phyloP scores from a whole-genome alignment of 208 protist genomes.

The Trypanosomatidae sp. region DNA sequence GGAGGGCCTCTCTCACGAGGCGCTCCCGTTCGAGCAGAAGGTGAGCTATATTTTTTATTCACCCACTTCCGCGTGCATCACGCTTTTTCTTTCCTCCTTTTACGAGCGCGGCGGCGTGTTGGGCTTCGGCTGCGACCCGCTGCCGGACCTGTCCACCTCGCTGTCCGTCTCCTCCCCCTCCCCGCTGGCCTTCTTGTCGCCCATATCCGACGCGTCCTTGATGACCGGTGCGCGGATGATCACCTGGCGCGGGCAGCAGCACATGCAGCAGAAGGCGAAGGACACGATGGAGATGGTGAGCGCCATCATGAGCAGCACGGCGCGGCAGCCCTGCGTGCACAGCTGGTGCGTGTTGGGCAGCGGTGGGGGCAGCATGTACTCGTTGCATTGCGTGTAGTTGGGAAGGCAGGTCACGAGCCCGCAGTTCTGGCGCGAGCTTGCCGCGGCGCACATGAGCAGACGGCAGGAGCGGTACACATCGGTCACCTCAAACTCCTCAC shows the following conservation, averaged over 20 bases:
- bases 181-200: too few species aligned
- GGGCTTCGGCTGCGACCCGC: too few species aligned
- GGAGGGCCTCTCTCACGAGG: too few species aligned
- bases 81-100: too few species aligned
- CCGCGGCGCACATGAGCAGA: slow-evolving; percentile 40
- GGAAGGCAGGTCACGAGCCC: slow-evolving; percentile 60
- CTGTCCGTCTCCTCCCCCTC: too few species aligned
- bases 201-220: too few species aligned
- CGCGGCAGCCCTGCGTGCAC: slow-evolving; percentile 65
- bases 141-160: too few species aligned
- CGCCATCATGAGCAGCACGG: slow-evolving; percentile 54
- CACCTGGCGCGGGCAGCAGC: slow-evolving; percentile 49
- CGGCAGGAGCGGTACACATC: slow-evolving; percentile 43
- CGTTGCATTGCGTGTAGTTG: slow-evolving; percentile 66
- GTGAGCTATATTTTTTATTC: too few species aligned
- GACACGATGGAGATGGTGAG: slow-evolving; percentile 40
- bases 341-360: slow-evolving; percentile 43
- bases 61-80: too few species aligned
- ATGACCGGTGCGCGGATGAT: slow-evolving; percentile 37
- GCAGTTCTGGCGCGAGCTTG: slow-evolving; percentile 46
- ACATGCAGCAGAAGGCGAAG: slow-evolving; percentile 37
- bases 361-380: slow-evolving; percentile 55
- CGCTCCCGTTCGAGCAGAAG: too few species aligned
- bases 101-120: too few species aligned
- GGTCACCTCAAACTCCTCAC: slow-evolving; percentile 41